Evolutionary conservation across 2,329 filamentous ascomycete genomes (phyloP), one percentile per base, ranked within the genome.

Genomic region (Byssothecium circinans): DNA sequence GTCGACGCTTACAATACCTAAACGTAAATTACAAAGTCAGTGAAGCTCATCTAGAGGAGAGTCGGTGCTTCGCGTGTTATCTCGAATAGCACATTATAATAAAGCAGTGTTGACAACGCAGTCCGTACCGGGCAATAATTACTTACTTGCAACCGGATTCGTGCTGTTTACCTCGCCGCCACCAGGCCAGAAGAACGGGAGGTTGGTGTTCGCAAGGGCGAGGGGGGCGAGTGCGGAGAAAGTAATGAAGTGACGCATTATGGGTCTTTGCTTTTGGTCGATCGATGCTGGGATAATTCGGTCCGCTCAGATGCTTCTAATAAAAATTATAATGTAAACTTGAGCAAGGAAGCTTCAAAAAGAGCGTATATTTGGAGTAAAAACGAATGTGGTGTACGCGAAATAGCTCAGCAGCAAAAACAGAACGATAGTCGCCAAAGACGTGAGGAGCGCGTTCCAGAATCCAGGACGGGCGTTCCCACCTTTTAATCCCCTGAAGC

Each of bases 161-260:
- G 39, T 25, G 39, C 39, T 25, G 22, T 15, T 37, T 18, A 27
- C 15, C 15, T 47, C 50, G 12, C 37, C 32, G 37, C 29, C 37
- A 17, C 44, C 44, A 15, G 51, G 51, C 41, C 47, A 50, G 42
- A 50, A 54, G 36, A 44, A 54, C 14, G 27, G 22, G 23, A 45
- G 40, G 36, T 47, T 20, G 1, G 51, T 49, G 10, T 45, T 14
- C 4, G 48, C 47, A 10, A 49, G n/a, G 39, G 25, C 23, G 41
- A 19, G 23, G 18, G 44, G 20, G 35, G 41, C 8, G 18, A 43
- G 4, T n/a, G 50, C 17, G 18, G 43, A 17, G 34, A 53, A 18
- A 19, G 38, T 30, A 27, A 48, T 18, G 17, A 41, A 41, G 34
- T 41, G 45, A 40, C 20, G 49, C 49, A 52, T 52, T 41, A 14